phyloP scores from a whole-genome alignment of 768 basidiomycete species.

The Lactifluus piperatus region DNA sequence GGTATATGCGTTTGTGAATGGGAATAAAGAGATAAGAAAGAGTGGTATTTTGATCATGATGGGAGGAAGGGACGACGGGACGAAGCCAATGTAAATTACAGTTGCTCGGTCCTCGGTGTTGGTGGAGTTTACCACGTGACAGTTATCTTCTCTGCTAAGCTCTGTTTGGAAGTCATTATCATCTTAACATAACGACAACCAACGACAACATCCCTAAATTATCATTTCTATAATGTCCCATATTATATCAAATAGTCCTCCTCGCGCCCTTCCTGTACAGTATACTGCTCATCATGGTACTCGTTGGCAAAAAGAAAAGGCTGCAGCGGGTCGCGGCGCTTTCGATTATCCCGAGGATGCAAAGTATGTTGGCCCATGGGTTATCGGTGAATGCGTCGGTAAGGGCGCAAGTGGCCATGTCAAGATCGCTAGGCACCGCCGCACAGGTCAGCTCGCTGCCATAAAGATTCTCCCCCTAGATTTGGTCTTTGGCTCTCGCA shows the following conservation, averaged over 20 bases:
- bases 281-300: constrained; percentile 66
- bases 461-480: constrained; percentile 91
- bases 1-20: constrained; percentile 32
- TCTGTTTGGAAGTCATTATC: too few relatives aligned
- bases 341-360: constrained; percentile 84
- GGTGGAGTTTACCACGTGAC: too few relatives aligned
- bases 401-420: constrained; percentile 93
- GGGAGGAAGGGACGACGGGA: neutral
- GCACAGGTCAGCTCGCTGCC: constrained; percentile 86
- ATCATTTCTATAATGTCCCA: constrained; percentile 26
- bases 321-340: constrained; percentile 61
- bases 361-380: constrained; percentile 82
- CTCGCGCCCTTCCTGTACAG: constrained; percentile 62
- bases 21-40: constrained; percentile 4
- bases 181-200: too few relatives aligned
- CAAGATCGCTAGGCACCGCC: constrained; percentile 81
- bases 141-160: too few relatives aligned
- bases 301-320: constrained; percentile 84
- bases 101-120: neutral
- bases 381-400: constrained; percentile 87
- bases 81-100: neutral
- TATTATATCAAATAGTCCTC: constrained; percentile 41
- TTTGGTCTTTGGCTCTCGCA: constrained; percentile 64
- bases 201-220: too few relatives aligned
- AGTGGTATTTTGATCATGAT: constrained; percentile 8